Conservation (phyloP, 2,329 filamentous ascomycete species). For the Cordyceps fumosorosea region DNA sequence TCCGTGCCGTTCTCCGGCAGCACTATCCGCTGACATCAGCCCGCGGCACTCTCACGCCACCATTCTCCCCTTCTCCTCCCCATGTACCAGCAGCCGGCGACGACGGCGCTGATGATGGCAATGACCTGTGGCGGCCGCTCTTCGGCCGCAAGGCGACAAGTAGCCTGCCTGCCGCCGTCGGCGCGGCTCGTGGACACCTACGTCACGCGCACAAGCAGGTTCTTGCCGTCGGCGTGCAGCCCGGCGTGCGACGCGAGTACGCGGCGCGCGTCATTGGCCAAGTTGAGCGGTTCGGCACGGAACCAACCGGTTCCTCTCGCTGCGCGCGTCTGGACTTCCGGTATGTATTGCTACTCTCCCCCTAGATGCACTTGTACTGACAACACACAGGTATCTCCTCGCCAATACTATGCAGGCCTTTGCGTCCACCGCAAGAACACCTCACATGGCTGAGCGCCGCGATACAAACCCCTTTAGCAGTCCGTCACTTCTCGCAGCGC, state of each 20-base stretch:
- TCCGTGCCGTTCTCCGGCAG: slow-evolving; percentile 45
- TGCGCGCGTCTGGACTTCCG: slow-evolving; percentile 54
- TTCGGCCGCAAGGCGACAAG: slow-evolving; percentile 31
- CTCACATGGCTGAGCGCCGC: slow-evolving; percentile 37
- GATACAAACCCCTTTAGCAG: slow-evolving; percentile 45
- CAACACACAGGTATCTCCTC: slow-evolving; percentile 36
- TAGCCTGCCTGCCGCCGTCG: slow-evolving; percentile 24
- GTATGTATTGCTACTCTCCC: slow-evolving; percentile 24
- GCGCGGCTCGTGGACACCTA: slow-evolving; percentile 13
- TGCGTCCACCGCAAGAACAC: slow-evolving; percentile 42
- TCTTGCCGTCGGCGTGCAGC: slow-evolving; percentile 52
- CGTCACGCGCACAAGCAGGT: slow-evolving; percentile 48
- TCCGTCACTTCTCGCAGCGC: slow-evolving; percentile 47
- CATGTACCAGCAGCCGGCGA: slow-evolving; percentile 27
- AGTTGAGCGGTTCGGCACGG: slow-evolving; percentile 49
- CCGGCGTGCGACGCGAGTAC: slow-evolving; percentile 45
- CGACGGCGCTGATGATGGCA: slow-evolving; percentile 20
- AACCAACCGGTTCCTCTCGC: slow-evolving; percentile 41
- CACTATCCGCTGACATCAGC: slow-evolving; percentile 42
- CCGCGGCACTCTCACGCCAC: slow-evolving; percentile 36
- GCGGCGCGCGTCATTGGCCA: slow-evolving; percentile 41
- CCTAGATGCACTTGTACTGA: too few species aligned
- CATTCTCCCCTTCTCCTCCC: slow-evolving; percentile 35
- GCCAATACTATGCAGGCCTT: slow-evolving; percentile 54
- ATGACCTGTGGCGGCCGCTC: slow-evolving; percentile 47